phyloP scores from a whole-genome alignment of 1,284 basidiomycete genomes.

The Fistulinella cinereoalba region DNA sequence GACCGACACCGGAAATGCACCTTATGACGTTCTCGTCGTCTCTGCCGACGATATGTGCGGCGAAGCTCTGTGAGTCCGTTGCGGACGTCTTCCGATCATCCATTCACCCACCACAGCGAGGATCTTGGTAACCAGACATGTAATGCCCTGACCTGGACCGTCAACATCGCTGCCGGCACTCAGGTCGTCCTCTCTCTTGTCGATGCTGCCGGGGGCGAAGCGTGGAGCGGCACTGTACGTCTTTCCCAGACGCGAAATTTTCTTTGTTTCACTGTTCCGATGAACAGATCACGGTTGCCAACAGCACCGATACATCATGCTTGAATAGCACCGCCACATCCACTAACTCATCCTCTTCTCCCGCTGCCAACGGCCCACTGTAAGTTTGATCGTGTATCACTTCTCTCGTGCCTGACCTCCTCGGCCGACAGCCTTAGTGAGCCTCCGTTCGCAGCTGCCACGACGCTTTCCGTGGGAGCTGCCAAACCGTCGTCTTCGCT shows the following conservation, averaged over 20 bases:
- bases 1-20: slow-evolving; percentile 40
- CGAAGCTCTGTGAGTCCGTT: slow-evolving; percentile 49
- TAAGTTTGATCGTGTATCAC: slow-evolving; percentile 12
- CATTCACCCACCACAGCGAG: slow-evolving; percentile 34
- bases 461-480: slow-evolving; percentile 3
- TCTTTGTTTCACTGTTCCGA: not conserved
- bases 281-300: slow-evolving; percentile 52
- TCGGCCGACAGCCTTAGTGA: slow-evolving; percentile 1
- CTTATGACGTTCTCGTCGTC: slow-evolving; percentile 62
- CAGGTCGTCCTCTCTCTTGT: slow-evolving; percentile 53
- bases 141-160: slow-evolving; percentile 47
- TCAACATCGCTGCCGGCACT: slow-evolving; percentile 47
- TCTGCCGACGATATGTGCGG: slow-evolving; percentile 53
- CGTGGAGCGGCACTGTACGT: slow-evolving; percentile 61
- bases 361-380: slow-evolving; percentile 17
- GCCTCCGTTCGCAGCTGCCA: slow-evolving; percentile 4
- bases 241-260: not conserved
- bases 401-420: slow-evolving; percentile 7
- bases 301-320: slow-evolving; percentile 52
- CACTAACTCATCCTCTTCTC: slow-evolving; percentile 13
- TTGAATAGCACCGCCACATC: slow-evolving; percentile 24
- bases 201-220: slow-evolving; percentile 54
- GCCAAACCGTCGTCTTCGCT: slow-evolving; percentile 16
- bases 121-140: slow-evolving; percentile 57
- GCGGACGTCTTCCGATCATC: not conserved